Evolutionary conservation across 2,329 filamentous ascomycete species (phyloP).

Genomic region (Capronia coronata): DNA sequence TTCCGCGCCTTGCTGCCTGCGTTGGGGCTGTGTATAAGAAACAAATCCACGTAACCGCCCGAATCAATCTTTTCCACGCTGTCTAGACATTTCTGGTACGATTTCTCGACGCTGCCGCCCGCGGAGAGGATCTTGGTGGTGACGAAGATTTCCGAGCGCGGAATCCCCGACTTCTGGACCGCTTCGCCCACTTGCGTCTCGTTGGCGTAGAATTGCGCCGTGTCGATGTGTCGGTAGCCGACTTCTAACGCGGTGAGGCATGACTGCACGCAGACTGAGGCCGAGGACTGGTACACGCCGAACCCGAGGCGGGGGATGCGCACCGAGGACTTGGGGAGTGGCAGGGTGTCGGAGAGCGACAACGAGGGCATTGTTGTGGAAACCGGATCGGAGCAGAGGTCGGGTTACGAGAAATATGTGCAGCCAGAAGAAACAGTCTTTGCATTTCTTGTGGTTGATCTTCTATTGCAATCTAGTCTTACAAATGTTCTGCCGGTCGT

Average conservation of each 20-base stretch:
- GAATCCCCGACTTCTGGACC: conserved; percentile 50
- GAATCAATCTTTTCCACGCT: conserved; percentile 59
- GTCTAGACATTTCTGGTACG: conserved; percentile 53
- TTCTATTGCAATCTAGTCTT: too few species aligned
- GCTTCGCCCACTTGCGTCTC: conserved; percentile 61
- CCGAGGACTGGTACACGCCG: conserved; percentile 60
- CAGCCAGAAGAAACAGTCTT: background rate
- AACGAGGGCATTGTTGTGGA: conserved; percentile 33
- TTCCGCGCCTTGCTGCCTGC: conserved; percentile 51
- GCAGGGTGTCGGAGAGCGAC: conserved; percentile 44
- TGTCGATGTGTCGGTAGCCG: conserved; percentile 53
- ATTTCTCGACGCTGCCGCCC: conserved; percentile 49
- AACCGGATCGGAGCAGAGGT: conserved; percentile 7
- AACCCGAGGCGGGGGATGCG: conserved; percentile 63
- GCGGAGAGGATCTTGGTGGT: conserved; percentile 63
- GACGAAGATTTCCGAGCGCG: conserved; percentile 57
- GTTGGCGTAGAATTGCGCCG: conserved; percentile 64
- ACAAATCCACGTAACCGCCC: conserved; percentile 61
- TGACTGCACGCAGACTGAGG: conserved; percentile 51
- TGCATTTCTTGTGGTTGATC: too few species aligned
- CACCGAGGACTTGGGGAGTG: conserved; percentile 46
- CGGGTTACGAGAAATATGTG: background rate
- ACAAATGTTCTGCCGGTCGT: background rate
- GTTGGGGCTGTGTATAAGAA: conserved; percentile 61
- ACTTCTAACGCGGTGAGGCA: conserved; percentile 51